Conservation (phyloP, 2,329 filamentous ascomycete genomes). For the Dothideomycetes sp. region DNA sequence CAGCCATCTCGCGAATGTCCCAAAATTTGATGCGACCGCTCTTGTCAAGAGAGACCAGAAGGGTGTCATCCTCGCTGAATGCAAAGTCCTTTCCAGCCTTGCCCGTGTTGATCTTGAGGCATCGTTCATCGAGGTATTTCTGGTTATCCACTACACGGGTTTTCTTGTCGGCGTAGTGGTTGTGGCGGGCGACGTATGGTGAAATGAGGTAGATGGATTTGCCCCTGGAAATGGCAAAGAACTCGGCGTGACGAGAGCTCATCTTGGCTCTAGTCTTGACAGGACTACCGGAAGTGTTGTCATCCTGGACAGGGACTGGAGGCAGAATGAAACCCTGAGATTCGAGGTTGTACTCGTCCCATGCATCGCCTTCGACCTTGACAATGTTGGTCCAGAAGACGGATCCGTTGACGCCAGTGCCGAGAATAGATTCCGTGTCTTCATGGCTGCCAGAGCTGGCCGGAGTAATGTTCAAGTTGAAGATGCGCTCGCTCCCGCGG, state of each 20-base stretch:
- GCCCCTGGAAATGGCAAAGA: slow-evolving; percentile 89
- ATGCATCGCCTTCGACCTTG: slow-evolving; percentile 61
- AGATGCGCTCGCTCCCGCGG: slow-evolving; percentile 84
- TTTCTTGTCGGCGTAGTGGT: slow-evolving; percentile 38
- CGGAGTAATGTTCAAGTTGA: slow-evolving; percentile 79
- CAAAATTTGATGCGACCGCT: slow-evolving; percentile 95
- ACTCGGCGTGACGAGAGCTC: slow-evolving; percentile 79
- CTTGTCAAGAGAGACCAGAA: slow-evolving; percentile 93
- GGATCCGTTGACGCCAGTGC: slow-evolving; percentile 85
- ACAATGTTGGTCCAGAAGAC: slow-evolving; percentile 91
- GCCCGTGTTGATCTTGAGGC: slow-evolving; percentile 87
- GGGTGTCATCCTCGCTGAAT: slow-evolving; percentile 92
- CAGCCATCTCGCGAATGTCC: slow-evolving; percentile 75
- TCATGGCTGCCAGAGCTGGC: slow-evolving; percentile 47
- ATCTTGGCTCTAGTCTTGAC: slow-evolving; percentile 91
- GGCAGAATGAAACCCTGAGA: slow-evolving; percentile 82
- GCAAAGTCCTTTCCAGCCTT: slow-evolving; percentile 98
- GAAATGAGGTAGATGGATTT: slow-evolving; percentile 89
- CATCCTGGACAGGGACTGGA: slow-evolving; percentile 73
- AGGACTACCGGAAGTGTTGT: slow-evolving; percentile 82
- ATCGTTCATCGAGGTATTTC: slow-evolving; percentile 74
- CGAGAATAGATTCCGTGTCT: slow-evolving; percentile 69
- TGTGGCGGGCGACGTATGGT: slow-evolving; percentile 43
- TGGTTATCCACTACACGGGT: slow-evolving; percentile 68
- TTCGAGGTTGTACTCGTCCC: slow-evolving; percentile 69